Conservation (phyloP, 441 rosid genomes). For the Cnidoscolus chayamansa region DNA sequence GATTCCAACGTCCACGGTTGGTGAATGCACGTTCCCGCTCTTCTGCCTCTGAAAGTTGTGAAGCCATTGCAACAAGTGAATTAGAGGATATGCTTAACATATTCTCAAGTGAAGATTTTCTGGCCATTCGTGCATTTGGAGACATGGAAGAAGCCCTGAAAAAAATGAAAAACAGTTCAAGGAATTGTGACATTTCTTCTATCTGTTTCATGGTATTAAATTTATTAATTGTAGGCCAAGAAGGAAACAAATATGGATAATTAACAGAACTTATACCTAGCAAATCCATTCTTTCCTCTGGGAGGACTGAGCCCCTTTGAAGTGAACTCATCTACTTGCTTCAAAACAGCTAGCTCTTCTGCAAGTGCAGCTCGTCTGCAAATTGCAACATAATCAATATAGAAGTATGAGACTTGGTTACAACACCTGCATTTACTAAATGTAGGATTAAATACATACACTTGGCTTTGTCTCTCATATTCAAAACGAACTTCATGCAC, state of each 20-base stretch:
- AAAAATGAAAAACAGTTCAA: conserved; percentile 24
- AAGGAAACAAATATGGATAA: not conserved
- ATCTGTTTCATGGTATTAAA: conserved; percentile 3
- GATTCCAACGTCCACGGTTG: conserved; percentile 97
- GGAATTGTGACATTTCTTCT: conserved; percentile 10
- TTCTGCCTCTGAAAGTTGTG: conserved; percentile 98
- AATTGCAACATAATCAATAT: conserved; percentile 23
- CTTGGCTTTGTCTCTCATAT: conserved; percentile 97
- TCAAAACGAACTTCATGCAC: conserved; percentile 98
- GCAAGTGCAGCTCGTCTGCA: conserved; percentile 89
- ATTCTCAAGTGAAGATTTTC: conserved; percentile 84
- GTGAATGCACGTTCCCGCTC: conserved; percentile 87
- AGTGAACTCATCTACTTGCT: conserved; percentile 88
- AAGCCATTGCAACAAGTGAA: conserved; percentile 96
- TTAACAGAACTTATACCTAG: conserved; percentile 46
- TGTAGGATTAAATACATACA: conserved; percentile 51
- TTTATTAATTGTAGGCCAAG: conserved; percentile 1
- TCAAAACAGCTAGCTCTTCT: conserved; percentile 83
- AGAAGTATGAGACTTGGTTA: not conserved
- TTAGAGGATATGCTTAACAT: conserved; percentile 90
- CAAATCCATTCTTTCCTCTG: conserved; percentile 89
- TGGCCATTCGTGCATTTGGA: conserved; percentile 81
- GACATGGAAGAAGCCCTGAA: conserved; percentile 93
- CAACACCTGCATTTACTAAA: not conserved
- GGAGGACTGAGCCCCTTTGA: conserved; percentile 95